These are phyloP conservation scores for Ustilago loliicola DNA, from an alignment of 1,284 basidiomycete species.

Conservation along the genomic window DNA sequence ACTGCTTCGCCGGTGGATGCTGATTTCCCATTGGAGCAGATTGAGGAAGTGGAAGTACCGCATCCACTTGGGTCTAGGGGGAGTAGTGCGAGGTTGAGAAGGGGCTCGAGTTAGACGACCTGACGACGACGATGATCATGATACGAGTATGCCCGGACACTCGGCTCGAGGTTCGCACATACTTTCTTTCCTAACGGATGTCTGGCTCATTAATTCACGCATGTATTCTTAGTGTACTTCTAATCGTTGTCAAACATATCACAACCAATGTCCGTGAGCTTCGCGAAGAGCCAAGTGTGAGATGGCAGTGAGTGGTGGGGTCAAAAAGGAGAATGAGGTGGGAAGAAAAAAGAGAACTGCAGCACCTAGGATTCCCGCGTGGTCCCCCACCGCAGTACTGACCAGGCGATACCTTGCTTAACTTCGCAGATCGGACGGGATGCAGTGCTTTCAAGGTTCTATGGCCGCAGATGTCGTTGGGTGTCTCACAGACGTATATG, in stretches of 20 bases:
- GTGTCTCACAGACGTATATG: not conserved
- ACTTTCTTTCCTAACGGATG: not conserved
- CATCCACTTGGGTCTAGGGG: conserved; percentile 8
- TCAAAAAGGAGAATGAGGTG: not conserved
- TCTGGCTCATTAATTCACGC: not conserved
- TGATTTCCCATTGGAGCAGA: conserved; percentile 30
- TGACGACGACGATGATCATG: no score
- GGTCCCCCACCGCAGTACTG: conserved; percentile 87
- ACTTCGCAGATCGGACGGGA: conserved; percentile 85
- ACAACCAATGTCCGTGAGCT: not conserved
- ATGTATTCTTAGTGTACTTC: conserved; percentile 10
- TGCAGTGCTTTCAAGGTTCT: conserved; percentile 84
- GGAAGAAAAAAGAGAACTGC: conserved; percentile 74
- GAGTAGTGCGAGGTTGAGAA: not conserved
- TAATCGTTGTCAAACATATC: not conserved
- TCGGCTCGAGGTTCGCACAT: not conserved
- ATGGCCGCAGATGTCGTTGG: conserved; percentile 77
- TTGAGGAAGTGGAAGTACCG: conserved; percentile 25
- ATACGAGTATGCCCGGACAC: conserved; percentile 1
- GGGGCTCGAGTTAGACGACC: not conserved
- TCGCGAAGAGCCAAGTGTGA: not conserved
- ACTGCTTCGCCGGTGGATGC: conserved; percentile 35
- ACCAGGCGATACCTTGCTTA: conserved; percentile 83
- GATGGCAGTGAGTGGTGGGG: not conserved
- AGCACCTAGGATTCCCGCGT: conserved; percentile 84